These are phyloP conservation scores for Penicillium olsonii DNA, from an alignment of 2,329 filamentous ascomycete species.

Conservation along the genomic window DNA sequence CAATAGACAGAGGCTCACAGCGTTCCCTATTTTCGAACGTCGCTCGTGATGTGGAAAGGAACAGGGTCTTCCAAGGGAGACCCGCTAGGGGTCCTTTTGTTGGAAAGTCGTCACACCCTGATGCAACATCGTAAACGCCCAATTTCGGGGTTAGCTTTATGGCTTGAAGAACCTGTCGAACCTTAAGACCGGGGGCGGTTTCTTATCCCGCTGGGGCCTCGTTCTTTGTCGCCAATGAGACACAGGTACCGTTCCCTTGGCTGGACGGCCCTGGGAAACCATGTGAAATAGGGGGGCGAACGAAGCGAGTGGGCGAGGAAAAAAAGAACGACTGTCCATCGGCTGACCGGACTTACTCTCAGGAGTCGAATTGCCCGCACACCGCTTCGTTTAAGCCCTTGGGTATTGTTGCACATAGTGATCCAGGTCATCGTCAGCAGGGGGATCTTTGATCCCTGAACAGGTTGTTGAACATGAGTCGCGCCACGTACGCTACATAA, in stretches of 20 bases:
- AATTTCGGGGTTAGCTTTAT: slow-evolving; percentile 16
- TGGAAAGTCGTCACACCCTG: slow-evolving; percentile 21
- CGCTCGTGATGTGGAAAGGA: slow-evolving; percentile 11
- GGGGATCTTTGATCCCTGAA: slow-evolving; percentile 8
- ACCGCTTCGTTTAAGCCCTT: slow-evolving; percentile 18
- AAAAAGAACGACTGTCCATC: slow-evolving; percentile 14
- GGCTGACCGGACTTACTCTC: slow-evolving; percentile 25
- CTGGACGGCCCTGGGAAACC: slow-evolving; percentile 17
- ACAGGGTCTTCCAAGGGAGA: slow-evolving; percentile 7
- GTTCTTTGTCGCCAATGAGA: slow-evolving; percentile 16
- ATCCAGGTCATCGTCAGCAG: slow-evolving; percentile 26
- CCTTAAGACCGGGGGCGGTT: slow-evolving; percentile 12
- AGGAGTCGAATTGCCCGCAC: slow-evolving; percentile 2
- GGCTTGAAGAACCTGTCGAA: slow-evolving; percentile 7
- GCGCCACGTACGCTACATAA: slow-evolving; percentile 10
- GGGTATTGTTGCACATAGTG: slow-evolving; percentile 26
- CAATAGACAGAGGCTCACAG: background rate
- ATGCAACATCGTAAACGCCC: slow-evolving; percentile 26
- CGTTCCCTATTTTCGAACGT: slow-evolving; percentile 14
- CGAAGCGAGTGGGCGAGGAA: too few relatives aligned
- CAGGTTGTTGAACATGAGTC: slow-evolving; percentile 4
- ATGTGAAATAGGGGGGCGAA: slow-evolving; percentile 31
- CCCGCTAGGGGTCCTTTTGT: slow-evolving; percentile 12
- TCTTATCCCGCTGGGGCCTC: slow-evolving; percentile 10
- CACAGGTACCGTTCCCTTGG: slow-evolving; percentile 3